Percentiles rank a stretch among this genome's conserved stretches.
phyloP scores from a whole-genome alignment of 495 filamentous ascomycete species.

The Penicillium manginii region DNA sequence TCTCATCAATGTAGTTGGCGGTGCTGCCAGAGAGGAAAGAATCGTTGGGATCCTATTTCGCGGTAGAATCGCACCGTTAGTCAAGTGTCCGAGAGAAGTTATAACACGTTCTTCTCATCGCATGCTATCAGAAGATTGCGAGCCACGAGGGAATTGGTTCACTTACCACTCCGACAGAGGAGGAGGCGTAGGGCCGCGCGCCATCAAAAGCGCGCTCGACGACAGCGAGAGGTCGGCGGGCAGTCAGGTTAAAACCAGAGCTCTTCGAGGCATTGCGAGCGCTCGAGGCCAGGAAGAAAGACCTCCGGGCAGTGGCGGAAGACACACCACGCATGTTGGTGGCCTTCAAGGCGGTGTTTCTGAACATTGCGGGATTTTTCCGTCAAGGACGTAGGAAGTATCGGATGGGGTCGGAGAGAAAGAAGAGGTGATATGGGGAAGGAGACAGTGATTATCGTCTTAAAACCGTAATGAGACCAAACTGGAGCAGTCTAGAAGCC shows the following conservation, averaged over 20 bases:
- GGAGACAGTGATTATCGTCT: slow-evolving; percentile 2
- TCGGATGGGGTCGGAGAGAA: slow-evolving; percentile 16
- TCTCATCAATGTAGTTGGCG: slow-evolving; percentile 99
- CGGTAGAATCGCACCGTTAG: slow-evolving; percentile 32
- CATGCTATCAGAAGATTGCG: slow-evolving; percentile 15
- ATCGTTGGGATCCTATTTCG: slow-evolving; percentile 77
- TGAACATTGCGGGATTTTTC: slow-evolving; percentile 50
- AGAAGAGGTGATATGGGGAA: slow-evolving; percentile 4
- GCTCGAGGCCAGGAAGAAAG: slow-evolving; percentile 52
- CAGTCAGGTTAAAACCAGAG: slow-evolving; percentile 50
- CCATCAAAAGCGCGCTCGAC: slow-evolving; percentile 42
- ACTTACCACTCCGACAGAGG: slow-evolving; percentile 42
- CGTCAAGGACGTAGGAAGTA: slow-evolving; percentile 17
- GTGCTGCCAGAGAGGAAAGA: slow-evolving; percentile 93
- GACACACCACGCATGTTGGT: slow-evolving; percentile 55
- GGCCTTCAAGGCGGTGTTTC: slow-evolving; percentile 49
- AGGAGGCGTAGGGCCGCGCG: slow-evolving; percentile 58
- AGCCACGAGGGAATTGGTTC: slow-evolving; percentile 10
- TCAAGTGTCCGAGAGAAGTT: slow-evolving; percentile 13
- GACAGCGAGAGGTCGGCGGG: slow-evolving; percentile 44
- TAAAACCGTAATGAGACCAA: slow-evolving; percentile 11
- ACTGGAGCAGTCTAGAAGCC: slow-evolving; percentile 7
- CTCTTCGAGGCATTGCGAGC: slow-evolving; percentile 46
- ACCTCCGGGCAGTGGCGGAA: slow-evolving; percentile 46
- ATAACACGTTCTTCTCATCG: slow-evolving; percentile 4